Evolutionary conservation across 768 basidiomycete species (phyloP).

Genomic region (Macrolepiota dolichaula): DNA sequence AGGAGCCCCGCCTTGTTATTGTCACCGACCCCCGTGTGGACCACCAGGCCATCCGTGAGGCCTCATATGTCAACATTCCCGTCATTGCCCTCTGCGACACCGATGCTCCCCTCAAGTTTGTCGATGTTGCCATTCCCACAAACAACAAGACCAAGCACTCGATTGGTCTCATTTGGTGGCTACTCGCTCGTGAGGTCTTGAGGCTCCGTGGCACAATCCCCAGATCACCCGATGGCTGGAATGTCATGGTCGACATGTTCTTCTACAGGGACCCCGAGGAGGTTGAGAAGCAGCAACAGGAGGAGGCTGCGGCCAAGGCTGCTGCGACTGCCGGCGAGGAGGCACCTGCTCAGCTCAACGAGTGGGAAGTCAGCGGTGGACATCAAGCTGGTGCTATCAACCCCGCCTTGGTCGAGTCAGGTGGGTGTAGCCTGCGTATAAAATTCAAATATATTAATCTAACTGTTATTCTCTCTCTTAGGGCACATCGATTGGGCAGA

Average conservation of each 20-base stretch:
- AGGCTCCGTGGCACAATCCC: conserved; percentile 92
- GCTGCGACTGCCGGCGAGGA: conserved; percentile 53
- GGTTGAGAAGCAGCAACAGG: conserved; percentile 96
- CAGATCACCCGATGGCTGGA: conserved; percentile 91
- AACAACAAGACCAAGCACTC: conserved; percentile 99
- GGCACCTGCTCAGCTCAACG: conserved; percentile 37
- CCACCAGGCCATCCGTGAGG: conserved; percentile 99
- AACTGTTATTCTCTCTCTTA: conserved; percentile 23
- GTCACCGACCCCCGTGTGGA: conserved; percentile 99
- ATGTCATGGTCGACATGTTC: conserved; percentile 99
- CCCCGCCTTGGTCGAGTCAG: conserved; percentile 68
- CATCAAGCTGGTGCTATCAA: conserved; percentile 71
- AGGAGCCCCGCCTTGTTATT: conserved; percentile 97
- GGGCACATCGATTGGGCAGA: conserved; percentile 87
- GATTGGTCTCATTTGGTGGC: conserved; percentile 97
- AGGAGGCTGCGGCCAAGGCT: conserved; percentile 85
- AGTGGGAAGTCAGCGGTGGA: conserved; percentile 77
- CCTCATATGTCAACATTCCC: conserved; percentile 99
- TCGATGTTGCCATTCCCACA: conserved; percentile 97
- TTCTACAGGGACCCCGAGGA: conserved; percentile 99
- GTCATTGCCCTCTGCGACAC: conserved; percentile 99
- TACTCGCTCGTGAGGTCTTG: conserved; percentile 96
- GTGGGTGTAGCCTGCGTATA: conserved; percentile 29
- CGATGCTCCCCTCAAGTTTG: conserved; percentile 95
- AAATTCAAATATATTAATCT: conserved; percentile 8